Evolutionary conservation across 495 filamentous ascomycete genomes (phyloP).

Genomic region (Neurospora tetraspora): DNA sequence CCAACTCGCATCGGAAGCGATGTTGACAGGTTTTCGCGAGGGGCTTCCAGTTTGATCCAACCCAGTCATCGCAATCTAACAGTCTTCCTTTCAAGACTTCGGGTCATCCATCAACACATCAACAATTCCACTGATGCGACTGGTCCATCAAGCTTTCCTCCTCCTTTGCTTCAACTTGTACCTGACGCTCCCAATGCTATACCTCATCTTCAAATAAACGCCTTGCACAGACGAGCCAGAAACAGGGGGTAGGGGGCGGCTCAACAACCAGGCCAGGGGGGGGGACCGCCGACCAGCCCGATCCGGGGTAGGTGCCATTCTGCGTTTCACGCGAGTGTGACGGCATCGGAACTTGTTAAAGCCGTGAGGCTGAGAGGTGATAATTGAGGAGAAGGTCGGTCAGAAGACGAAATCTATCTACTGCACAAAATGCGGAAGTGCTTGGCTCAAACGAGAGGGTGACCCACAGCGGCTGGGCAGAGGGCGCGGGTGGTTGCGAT

Average conservation of each 20-base stretch:
- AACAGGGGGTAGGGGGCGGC: neutral
- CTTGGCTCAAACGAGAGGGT: neutral
- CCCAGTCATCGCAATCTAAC: too few species aligned
- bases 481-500: neutral
- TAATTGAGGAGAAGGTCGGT: too few species aligned
- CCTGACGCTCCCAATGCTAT: neutral
- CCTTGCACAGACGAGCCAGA: neutral
- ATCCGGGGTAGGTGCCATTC: neutral
- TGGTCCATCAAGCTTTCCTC: neutral
- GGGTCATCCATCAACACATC: neutral
- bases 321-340: neutral
- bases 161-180: neutral
- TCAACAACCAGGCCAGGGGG: neutral
- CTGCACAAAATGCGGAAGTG: neutral
- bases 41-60: neutral
- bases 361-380: neutral
- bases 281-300: neutral
- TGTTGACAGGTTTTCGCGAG: neutral
- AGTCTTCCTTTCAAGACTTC: neutral
- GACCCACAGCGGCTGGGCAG: neutral
- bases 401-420: neutral
- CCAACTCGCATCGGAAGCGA: neutral
- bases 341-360: neutral
- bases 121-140: neutral
- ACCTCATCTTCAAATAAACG: neutral